phyloP scores from a whole-genome alignment of 129 eudicot genomes.

The Ambrosia artemisiifolia region DNA sequence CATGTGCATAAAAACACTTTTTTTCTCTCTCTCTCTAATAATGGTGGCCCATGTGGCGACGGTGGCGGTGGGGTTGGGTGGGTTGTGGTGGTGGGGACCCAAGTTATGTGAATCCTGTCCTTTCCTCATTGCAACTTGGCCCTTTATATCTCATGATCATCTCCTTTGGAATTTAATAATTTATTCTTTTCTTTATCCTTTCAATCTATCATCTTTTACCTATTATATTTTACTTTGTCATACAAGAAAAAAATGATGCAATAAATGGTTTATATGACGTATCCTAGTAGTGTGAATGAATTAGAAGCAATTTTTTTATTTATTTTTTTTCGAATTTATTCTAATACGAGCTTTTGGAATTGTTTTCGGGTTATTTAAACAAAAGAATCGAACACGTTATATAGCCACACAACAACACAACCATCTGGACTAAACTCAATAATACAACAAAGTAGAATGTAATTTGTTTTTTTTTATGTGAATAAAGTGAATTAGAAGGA shows the following conservation, averaged over 20 bases:
- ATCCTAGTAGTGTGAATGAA: not conserved
- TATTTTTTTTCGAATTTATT: no score
- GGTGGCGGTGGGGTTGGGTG: slow-evolving; percentile 33
- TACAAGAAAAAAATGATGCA: not conserved
- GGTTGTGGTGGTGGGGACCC: slow-evolving; percentile 32
- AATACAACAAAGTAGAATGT: no score
- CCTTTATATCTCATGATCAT: not conserved
- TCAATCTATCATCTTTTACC: not conserved
- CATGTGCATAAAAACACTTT: no score
- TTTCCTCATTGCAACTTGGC: slow-evolving; percentile 18
- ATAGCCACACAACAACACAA: no score
- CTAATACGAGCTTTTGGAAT: no score
- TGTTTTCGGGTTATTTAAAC: no score
- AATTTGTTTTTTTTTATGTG: no score
- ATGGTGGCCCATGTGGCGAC: slow-evolving; percentile 22
- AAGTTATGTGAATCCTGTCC: slow-evolving; percentile 23
- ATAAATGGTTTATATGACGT: not conserved
- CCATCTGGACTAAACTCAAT: no score
- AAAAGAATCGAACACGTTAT: no score
- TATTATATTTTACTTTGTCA: not conserved
- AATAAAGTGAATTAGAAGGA: no score
- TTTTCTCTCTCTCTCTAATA: slow-evolving; percentile 23
- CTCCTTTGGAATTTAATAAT: slow-evolving; percentile 14
- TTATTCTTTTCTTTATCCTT: slow-evolving; percentile 5
- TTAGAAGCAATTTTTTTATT: not conserved